Evolutionary conservation across 305 asterid species (phyloP).

Genomic region (Coffea humblotiana): DNA sequence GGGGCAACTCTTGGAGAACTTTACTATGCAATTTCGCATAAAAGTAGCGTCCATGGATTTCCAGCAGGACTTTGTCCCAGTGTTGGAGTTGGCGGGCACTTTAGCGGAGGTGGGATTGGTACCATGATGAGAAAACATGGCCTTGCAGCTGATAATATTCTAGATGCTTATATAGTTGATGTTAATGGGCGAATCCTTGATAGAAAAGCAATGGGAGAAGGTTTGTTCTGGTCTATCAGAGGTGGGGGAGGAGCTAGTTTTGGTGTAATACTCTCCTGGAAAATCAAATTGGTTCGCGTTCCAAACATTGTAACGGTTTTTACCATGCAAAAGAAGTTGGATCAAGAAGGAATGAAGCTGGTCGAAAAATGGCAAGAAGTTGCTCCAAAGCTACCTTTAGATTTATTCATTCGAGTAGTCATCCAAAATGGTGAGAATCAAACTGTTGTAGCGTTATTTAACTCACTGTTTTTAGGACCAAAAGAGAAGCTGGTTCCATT

Average conservation of each 20-base stretch:
- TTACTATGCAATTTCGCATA: too few relatives aligned
- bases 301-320: slow-evolving; percentile 2
- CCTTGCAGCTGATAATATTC: too few relatives aligned
- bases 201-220: not conserved
- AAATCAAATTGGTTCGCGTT: not conserved
- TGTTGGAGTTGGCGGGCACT: too few relatives aligned
- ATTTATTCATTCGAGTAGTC: slow-evolving; percentile 10
- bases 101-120: too few relatives aligned
- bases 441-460: not conserved
- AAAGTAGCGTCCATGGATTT: not conserved
- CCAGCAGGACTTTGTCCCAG: too few relatives aligned
- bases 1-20: too few relatives aligned
- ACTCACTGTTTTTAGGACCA: not conserved
- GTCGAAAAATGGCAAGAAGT: slow-evolving; percentile 9
- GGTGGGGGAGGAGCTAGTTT: too few relatives aligned
- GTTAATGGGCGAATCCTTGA: too few relatives aligned
- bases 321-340: not conserved
- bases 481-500: not conserved
- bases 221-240: too few relatives aligned
- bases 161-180: too few relatives aligned
- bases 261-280: slow-evolving; percentile 2
- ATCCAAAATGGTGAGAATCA: not conserved
- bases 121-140: too few relatives aligned
- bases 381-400: not conserved
- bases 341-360: not conserved